These are phyloP conservation scores for Royoungia palumana DNA, from an alignment of 768 basidiomycete genomes.

Conservation along the genomic window DNA sequence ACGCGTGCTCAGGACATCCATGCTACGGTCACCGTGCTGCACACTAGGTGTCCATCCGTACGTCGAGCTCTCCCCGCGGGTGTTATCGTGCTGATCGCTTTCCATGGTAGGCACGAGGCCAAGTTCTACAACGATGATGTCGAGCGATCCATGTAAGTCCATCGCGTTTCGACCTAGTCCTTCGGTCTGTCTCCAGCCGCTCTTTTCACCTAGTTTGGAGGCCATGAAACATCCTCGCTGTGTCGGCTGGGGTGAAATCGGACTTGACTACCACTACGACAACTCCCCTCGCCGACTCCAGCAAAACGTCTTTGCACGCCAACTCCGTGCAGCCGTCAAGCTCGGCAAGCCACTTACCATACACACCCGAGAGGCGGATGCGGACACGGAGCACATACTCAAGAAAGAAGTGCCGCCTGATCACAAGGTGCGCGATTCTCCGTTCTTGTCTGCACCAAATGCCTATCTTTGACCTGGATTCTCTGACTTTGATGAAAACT, in stretches of 20 bases:
- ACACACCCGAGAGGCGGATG: conserved; percentile 84
- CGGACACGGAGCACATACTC: conserved; percentile 74
- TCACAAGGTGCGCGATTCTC: conserved; percentile 47
- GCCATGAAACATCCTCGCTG: conserved; percentile 80
- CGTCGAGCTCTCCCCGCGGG: conserved; percentile 23
- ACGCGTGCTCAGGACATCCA: too few relatives aligned
- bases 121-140: conserved; percentile 62
- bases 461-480: too few relatives aligned
- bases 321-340: conserved; percentile 63
- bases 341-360: conserved; percentile 79
- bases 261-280: conserved; percentile 83
- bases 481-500: too few relatives aligned
- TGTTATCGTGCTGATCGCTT: neutral
- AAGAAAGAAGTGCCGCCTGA: conserved; percentile 72
- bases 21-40: too few relatives aligned
- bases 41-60: conserved; percentile 64
- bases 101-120: conserved; percentile 58
- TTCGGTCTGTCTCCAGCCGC: neutral
- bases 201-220: conserved; percentile 49
- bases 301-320: conserved; percentile 59
- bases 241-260: conserved; percentile 88
- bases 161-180: neutral
- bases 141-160: conserved; percentile 62
- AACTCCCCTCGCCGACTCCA: conserved; percentile 70
- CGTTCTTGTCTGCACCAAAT: neutral